These are phyloP conservation scores for Withania somnifera DNA, from an alignment of 305 asterid genomes.

Conservation along the genomic window DNA sequence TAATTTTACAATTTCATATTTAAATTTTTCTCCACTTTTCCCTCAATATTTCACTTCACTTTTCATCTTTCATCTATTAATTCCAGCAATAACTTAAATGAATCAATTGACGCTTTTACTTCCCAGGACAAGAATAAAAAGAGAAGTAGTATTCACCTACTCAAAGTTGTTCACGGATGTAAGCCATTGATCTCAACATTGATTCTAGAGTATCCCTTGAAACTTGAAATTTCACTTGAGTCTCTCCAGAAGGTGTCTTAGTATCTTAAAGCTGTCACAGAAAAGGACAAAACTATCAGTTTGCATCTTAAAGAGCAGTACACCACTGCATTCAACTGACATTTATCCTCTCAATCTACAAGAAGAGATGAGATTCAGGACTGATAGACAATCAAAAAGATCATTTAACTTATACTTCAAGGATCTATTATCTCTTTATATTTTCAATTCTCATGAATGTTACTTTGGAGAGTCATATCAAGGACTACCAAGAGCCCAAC, in stretches of 20 bases:
- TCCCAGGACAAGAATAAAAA: neutral
- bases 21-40: no score
- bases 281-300: conserved; percentile 2
- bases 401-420: neutral
- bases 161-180: conserved; percentile 64
- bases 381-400: neutral
- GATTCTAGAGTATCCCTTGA: conserved; percentile 66
- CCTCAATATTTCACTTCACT: no score
- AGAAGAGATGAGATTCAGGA: neutral
- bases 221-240: conserved; percentile 79
- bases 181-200: conserved; percentile 76
- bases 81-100: neutral
- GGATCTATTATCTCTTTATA: neutral
- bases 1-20: no score
- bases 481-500: neutral
- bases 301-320: neutral
- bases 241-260: conserved; percentile 48
- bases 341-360: neutral
- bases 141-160: conserved; percentile 24
- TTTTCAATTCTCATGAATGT: neutral
- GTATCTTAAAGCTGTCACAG: conserved; percentile 56
- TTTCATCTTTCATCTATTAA: no score
- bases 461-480: neutral
- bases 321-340: neutral
- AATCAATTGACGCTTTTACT: neutral